These are phyloP conservation scores for Nakataea oryzae DNA, from an alignment of 2,329 filamentous ascomycete genomes.

Conservation along the genomic window DNA sequence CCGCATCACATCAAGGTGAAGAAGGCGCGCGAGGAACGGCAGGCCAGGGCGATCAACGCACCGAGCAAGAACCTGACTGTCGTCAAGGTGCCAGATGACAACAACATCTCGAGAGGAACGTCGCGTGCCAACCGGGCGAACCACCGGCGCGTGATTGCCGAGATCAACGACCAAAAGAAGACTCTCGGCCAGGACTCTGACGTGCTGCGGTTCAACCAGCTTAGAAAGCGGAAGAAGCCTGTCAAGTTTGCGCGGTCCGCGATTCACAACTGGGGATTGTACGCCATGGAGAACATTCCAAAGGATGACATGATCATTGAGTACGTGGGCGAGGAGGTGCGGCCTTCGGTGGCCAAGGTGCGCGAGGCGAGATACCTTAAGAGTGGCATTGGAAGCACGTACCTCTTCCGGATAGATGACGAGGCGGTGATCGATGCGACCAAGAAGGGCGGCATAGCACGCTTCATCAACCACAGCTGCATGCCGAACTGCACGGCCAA, in stretches of 20 bases:
- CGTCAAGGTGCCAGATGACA: conserved; percentile 66
- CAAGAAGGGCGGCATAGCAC: conserved; percentile 94
- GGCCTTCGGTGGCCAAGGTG: conserved; percentile 95
- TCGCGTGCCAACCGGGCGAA: conserved; percentile 92
- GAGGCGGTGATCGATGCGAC: conserved; percentile 96
- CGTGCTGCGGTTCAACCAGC: conserved; percentile 93
- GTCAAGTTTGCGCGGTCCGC: conserved; percentile 96
- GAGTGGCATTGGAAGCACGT: conserved; percentile 94
- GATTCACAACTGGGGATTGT: conserved; percentile 97
- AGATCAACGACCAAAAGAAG: conserved; percentile 92
- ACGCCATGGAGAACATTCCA: conserved; percentile 93
- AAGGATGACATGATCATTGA: conserved; percentile 99
- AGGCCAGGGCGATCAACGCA: conserved; percentile 46
- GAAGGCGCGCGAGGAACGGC: conserved; percentile 82
- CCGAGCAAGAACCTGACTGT: conserved; percentile 51
- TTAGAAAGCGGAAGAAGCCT: conserved; percentile 98
- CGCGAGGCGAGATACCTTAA: conserved; percentile 86
- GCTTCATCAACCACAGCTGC: conserved; percentile 98
- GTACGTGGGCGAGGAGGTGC: conserved; percentile 95
- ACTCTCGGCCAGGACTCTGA: conserved; percentile 75
- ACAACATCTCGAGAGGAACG: conserved; percentile 74
- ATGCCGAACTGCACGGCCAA: conserved; percentile 98
- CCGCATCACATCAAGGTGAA: conserved; percentile 96
- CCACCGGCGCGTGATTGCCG: conserved; percentile 86
- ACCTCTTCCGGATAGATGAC: conserved; percentile 96